Conservation (phyloP, 2,329 filamentous ascomycete genomes). For the Penicillium sumatraense region DNA sequence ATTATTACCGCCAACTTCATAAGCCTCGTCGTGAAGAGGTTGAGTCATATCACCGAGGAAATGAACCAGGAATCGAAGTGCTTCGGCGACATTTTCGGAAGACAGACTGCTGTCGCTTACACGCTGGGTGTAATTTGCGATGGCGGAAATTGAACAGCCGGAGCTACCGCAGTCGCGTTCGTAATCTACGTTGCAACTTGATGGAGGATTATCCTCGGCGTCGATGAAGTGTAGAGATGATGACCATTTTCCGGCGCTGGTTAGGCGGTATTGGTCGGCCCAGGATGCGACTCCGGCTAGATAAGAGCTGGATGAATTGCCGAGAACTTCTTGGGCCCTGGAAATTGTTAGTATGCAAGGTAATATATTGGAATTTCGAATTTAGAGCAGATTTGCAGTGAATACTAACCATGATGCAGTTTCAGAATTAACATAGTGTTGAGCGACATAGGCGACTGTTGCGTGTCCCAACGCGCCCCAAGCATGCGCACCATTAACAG, state of each 20-base stretch:
- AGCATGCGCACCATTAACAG: conserved; percentile 33
- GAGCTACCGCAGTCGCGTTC: conserved; percentile 56
- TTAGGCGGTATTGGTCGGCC: conserved; percentile 58
- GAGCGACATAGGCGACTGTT: conserved; percentile 60
- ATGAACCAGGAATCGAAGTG: conserved; percentile 56
- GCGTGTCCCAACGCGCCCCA: conserved; percentile 61
- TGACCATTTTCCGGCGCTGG: conserved; percentile 53
- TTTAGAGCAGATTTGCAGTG: neutral
- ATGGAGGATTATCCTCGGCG: conserved; percentile 53
- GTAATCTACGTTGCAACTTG: conserved; percentile 53
- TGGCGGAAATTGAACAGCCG: conserved; percentile 58
- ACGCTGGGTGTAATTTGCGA: conserved; percentile 54
- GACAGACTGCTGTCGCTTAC: conserved; percentile 19
- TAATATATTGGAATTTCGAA: neutral
- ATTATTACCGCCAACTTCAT: conserved; percentile 68
- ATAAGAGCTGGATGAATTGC: conserved; percentile 50
- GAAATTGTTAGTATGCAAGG: neutral
- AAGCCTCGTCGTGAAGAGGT: conserved; percentile 67
- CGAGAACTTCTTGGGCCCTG: conserved; percentile 47
- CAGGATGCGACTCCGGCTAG: conserved; percentile 58
- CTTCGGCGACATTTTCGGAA: conserved; percentile 48
- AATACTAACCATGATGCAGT: conserved; percentile 48
- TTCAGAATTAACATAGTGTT: conserved; percentile 49
- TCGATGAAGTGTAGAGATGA: conserved; percentile 58
- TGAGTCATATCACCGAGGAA: conserved; percentile 74